Conservation (phyloP, 768 basidiomycete genomes). For the Mrakia frigida region DNA sequence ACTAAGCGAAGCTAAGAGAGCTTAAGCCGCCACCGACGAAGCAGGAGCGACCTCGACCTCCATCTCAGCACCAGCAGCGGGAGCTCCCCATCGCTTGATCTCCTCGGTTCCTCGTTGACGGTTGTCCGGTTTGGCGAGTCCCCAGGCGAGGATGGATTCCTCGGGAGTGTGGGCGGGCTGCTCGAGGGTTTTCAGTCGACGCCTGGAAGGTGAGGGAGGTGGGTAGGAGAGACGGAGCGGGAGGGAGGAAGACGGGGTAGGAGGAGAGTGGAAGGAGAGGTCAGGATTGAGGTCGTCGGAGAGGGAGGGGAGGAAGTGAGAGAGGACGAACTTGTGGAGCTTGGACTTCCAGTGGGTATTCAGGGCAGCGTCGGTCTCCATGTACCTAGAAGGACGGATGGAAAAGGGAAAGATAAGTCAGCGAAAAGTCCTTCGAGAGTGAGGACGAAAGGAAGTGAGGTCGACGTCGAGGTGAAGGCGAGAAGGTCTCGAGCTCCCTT, state of each 20-base stretch:
- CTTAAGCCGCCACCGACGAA: background rate
- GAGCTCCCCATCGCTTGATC: slow-evolving; percentile 25
- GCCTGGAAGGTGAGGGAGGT: slow-evolving; percentile 37
- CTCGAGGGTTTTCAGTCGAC: slow-evolving; percentile 72
- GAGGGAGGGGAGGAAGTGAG: background rate
- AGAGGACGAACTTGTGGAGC: slow-evolving; percentile 62
- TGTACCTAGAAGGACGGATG: slow-evolving; percentile 48
- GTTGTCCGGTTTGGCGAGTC: slow-evolving; percentile 58
- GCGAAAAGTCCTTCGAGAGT: background rate
- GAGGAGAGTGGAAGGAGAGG: too few relatives aligned
- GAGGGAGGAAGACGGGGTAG: too few relatives aligned
- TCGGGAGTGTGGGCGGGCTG: slow-evolving; percentile 89
- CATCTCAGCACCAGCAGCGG: slow-evolving; percentile 2
- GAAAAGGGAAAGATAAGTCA: background rate
- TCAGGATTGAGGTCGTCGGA: background rate
- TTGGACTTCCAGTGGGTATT: slow-evolving; percentile 80
- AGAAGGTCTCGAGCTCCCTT: too few relatives aligned
- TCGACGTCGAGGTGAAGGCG: background rate
- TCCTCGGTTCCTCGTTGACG: slow-evolving; percentile 27
- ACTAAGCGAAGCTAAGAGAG: too few relatives aligned
- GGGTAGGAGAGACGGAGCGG: background rate
- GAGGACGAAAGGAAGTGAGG: background rate
- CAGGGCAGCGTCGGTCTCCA: slow-evolving; percentile 75
- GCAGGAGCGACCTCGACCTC: slow-evolving; percentile 1
- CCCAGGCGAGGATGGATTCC: slow-evolving; percentile 84